Evolutionary conservation across 2,329 filamentous ascomycete species (phyloP).

Genomic region (Colletotrichum sp.): DNA sequence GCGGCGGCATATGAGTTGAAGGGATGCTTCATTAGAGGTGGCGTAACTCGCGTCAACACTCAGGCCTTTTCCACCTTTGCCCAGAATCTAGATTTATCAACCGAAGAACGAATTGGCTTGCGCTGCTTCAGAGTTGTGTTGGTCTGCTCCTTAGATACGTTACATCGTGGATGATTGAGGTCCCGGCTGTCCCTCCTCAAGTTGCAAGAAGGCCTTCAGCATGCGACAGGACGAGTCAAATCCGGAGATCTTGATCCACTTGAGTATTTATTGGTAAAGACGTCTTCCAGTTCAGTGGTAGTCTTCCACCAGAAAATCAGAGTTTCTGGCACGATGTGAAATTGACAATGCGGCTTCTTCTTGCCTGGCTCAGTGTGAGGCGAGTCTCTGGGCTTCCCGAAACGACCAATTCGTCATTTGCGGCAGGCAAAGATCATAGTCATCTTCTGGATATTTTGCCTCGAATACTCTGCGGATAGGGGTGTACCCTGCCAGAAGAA

Average conservation of each 20-base stretch:
- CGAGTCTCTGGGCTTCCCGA: no score
- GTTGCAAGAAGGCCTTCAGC: neutral
- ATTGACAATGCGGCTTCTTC: neutral
- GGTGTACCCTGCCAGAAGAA: no score
- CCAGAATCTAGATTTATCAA: no score
- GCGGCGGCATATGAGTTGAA: neutral
- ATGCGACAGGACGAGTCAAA: neutral
- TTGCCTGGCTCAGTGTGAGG: neutral
- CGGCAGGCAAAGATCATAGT: no score
- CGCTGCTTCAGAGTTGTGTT: no score
- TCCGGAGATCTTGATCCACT: neutral
- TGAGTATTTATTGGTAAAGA: neutral
- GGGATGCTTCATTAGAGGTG: neutral
- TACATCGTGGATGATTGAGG: neutral
- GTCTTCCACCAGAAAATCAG: neutral
- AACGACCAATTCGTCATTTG: no score
- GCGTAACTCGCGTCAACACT: neutral
- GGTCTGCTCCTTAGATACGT: neutral
- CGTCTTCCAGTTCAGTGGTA: fast-evolving
- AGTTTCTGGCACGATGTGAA: fast-evolving
- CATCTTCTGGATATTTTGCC: neutral
- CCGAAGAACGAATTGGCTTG: no score
- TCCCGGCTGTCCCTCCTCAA: neutral
- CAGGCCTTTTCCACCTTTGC: no score
- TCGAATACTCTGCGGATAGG: neutral